These are phyloP conservation scores for Coprinopsis marcescibilis DNA, from an alignment of 768 basidiomycete species.

Conservation along the genomic window DNA sequence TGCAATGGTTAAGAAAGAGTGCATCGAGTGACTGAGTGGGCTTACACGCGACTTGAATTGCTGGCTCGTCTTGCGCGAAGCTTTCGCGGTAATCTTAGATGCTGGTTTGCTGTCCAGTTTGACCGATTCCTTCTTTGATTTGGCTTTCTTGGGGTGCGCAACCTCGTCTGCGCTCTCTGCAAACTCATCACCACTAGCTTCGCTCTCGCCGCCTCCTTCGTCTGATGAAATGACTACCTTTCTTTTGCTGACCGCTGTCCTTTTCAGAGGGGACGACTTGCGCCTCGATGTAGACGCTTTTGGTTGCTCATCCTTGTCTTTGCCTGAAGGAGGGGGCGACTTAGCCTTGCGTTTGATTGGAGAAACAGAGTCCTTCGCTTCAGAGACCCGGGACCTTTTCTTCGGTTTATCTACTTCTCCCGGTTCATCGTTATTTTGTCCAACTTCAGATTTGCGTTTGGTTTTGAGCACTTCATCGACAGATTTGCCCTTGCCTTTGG, in stretches of 20 bases:
- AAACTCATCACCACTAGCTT: slow-evolving; percentile 8
- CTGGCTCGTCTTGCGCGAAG: slow-evolving; percentile 15
- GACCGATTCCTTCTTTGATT: slow-evolving; percentile 7
- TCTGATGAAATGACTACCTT: slow-evolving; percentile 10
- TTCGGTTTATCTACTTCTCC: slow-evolving; percentile 10
- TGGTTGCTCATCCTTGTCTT: slow-evolving; percentile 7
- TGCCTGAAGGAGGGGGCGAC: slow-evolving; percentile 1
- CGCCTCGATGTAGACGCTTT: slow-evolving; percentile 5
- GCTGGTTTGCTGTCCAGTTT: background rate
- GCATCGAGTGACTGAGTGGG: background rate
- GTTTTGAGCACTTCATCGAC: background rate
- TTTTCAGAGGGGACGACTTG: too few species aligned
- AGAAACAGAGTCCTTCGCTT: background rate
- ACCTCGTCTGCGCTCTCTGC: slow-evolving; percentile 12
- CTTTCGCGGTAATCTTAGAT: background rate
- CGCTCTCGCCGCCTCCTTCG: slow-evolving; percentile 6
- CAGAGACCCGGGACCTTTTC: slow-evolving; percentile 15
- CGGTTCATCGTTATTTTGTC: slow-evolving; percentile 1
- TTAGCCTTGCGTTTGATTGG: slow-evolving; percentile 1
- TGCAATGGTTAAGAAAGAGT: background rate
- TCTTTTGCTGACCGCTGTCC: slow-evolving; percentile 4
- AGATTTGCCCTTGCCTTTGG: slow-evolving; percentile 2
- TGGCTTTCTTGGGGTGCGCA: slow-evolving; percentile 12
- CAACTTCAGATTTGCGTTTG: slow-evolving; percentile 11
- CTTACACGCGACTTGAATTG: slow-evolving; percentile 35